Evolutionary conservation across 1,284 basidiomycete species (phyloP).

Genomic region (Leucoagaricus sp.): DNA sequence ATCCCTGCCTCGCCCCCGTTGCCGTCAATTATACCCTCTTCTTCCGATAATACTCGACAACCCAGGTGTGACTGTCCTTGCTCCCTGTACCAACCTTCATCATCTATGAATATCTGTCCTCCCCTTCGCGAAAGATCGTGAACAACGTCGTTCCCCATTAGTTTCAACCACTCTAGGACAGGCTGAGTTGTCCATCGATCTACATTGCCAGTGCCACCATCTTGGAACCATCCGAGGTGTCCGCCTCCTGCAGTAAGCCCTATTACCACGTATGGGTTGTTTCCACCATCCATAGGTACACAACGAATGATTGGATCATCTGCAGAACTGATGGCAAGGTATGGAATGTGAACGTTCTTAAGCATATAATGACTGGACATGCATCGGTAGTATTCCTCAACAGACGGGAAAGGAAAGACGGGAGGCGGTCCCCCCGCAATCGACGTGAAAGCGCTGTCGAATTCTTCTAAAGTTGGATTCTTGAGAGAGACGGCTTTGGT

Average conservation of each 20-base stretch:
- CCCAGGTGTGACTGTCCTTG: conserved; percentile 51
- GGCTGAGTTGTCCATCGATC: conserved; percentile 74
- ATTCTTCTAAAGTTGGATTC: conserved; percentile 57
- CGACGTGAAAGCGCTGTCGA: conserved; percentile 71
- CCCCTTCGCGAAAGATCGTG: conserved; percentile 31
- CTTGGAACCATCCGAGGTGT: conserved; percentile 94
- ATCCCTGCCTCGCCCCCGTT: conserved; percentile 39
- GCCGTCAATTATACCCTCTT: conserved; percentile 41
- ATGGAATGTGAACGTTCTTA: conserved; percentile 62
- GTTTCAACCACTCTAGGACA: conserved; percentile 73
- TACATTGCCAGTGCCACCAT: conserved; percentile 42
- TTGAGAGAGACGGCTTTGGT: conserved; percentile 46
- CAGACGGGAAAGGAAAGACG: conserved; percentile 77
- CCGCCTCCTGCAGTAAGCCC: conserved; percentile 83
- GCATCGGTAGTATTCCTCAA: conserved; percentile 84
- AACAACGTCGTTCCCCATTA: conserved; percentile 56
- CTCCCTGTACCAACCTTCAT: conserved; percentile 63
- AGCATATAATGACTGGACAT: conserved; percentile 58
- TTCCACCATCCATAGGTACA: conserved; percentile 59
- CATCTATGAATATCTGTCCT: conserved; percentile 39
- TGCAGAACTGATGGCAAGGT: conserved; percentile 83
- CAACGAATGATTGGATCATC: conserved; percentile 89
- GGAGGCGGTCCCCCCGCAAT: conserved; percentile 79
- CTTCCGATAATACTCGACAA: conserved; percentile 45
- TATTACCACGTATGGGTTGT: conserved; percentile 69